Percentiles rank a stretch among this genome's conserved stretches.
Evolutionary conservation across 768 basidiomycete genomes (phyloP).

Genomic region (Suillus paluster): DNA sequence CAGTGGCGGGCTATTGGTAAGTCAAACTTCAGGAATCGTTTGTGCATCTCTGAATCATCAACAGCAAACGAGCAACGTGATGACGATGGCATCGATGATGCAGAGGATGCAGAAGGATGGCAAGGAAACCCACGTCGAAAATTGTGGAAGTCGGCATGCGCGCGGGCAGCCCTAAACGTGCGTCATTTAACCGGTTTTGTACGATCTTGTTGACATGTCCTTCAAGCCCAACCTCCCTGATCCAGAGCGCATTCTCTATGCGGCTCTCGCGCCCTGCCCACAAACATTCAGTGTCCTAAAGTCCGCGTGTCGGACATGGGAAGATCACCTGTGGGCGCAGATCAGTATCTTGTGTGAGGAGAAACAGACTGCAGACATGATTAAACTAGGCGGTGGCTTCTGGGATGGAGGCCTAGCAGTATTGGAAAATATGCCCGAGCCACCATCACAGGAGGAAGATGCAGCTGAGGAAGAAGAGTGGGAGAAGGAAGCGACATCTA

Average conservation of each 20-base stretch:
- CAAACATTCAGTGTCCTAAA: conserved; percentile 70
- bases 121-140: conserved; percentile 77
- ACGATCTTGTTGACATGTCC: not conserved
- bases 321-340: conserved; percentile 95
- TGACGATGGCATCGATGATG: conserved; percentile 50
- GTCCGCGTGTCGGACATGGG: conserved; percentile 85
- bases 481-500: conserved; percentile 63
- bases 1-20: conserved; percentile 74
- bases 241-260: conserved; percentile 86
- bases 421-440: conserved; percentile 43
- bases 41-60: conserved; percentile 37
- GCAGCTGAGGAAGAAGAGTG: conserved; percentile 57
- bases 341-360: conserved; percentile 82
- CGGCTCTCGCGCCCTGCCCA: conserved; percentile 76
- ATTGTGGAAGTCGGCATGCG: conserved; percentile 90
- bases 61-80: conserved; percentile 54
- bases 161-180: conserved; percentile 78
- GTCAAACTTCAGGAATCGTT: conserved; percentile 24
- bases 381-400: conserved; percentile 68
- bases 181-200: conserved; percentile 5
- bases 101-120: conserved; percentile 53
- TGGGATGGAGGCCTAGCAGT: conserved; percentile 72
- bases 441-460: conserved; percentile 31
- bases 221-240: conserved; percentile 59
- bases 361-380: conserved; percentile 71